Evolutionary conservation across 176 grass and related monocot genomes (phyloP), one percentile per base, ranked within the genome.

Genomic region (Oryza longistaminata): DNA sequence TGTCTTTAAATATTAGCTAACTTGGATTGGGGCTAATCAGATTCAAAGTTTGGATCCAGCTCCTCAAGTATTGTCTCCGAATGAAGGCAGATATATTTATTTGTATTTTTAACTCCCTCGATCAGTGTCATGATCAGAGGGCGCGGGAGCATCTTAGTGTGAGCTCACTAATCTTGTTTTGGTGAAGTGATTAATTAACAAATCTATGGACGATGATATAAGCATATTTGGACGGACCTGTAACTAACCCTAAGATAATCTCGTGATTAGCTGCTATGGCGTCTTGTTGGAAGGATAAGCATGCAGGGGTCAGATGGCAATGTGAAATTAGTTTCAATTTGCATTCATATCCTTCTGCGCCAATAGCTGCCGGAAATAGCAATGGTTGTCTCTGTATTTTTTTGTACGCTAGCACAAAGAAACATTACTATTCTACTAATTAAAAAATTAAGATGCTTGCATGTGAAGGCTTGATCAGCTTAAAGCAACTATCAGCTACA

Each of bases 161-260:
- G 45, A 78, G n/a, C 80, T 16, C 39, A 82, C 31, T 66, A 0
- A 70, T 70, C 0, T 26, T 68, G 55, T 61, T 34, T 22, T 15
- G 27, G 68, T 50, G 17, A 55, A 31, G 44, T 35, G 73, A 58
- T 2, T 21, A 58, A 58, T n/a, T 21, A 58, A 65, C 16, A 76
- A 85, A 45, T 67, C 26, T 29, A 42, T 64, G 66, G 27, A 19
- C 13, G 74, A 82, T 82, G 49, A 87, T 29, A 26, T 34, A 79
- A 83, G 39, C 75, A 70, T 74, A 82, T 87, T 82, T 79, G 70
- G 64, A 74, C 61, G 31, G 21, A 49, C 26, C n/a, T 19, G 48
- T 61, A 64, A 74, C n/a, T 77, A 82, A 44, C 45, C 1, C 8
- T 26, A 85, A 75, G 82, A 85, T 81, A 75, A 83, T 82, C 72